A percentile compares a stretch with the other conserved stretches of the same genome.
Conservation (phyloP, 129 eudicot species). For the Flaveria linearis region DNA sequence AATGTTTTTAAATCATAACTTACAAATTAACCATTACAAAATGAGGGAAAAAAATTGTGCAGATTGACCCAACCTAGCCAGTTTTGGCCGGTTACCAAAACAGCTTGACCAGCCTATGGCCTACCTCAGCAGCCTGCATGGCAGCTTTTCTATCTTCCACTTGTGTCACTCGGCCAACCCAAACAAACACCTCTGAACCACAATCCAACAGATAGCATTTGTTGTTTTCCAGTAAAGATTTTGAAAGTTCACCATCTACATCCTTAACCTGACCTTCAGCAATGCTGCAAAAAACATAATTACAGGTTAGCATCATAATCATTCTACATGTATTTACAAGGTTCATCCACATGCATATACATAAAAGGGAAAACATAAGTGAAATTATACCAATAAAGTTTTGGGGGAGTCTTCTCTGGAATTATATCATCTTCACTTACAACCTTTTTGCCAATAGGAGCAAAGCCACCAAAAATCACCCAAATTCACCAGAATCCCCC, state of each 20-base stretch:
- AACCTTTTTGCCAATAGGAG: constrained; percentile 92
- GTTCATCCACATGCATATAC: constrained; percentile 7
- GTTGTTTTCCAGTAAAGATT: constrained; percentile 78
- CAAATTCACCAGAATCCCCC: constrained; percentile 91
- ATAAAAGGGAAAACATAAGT: neutral
- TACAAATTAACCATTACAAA: neutral
- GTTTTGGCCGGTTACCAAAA: neutral
- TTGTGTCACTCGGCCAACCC: constrained; percentile 98
- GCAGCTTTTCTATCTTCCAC: constrained; percentile 95
- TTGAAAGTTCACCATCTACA: constrained; percentile 87
- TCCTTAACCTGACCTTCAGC: constrained; percentile 63
- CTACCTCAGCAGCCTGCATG: constrained; percentile 87
- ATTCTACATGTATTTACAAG: neutral
- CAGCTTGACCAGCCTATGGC: neutral
- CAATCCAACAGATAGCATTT: constrained; percentile 91
- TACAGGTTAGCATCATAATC: constrained; percentile 12
- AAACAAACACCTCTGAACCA: constrained; percentile 89
- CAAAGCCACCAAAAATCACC: constrained; percentile 99
- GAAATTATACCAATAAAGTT: constrained; percentile 61
- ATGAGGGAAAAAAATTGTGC: neutral
- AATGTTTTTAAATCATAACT: neutral
- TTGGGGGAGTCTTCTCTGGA: constrained; percentile 75
- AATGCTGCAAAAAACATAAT: constrained; percentile 54
- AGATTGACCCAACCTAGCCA: constrained; percentile 13
- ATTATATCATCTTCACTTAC: constrained; percentile 85